A percentile compares a stretch with the other conserved stretches of the same genome.
Conservation (phyloP, 2,329 filamentous ascomycete genomes). For the Proliferodiscus dingleyae region DNA sequence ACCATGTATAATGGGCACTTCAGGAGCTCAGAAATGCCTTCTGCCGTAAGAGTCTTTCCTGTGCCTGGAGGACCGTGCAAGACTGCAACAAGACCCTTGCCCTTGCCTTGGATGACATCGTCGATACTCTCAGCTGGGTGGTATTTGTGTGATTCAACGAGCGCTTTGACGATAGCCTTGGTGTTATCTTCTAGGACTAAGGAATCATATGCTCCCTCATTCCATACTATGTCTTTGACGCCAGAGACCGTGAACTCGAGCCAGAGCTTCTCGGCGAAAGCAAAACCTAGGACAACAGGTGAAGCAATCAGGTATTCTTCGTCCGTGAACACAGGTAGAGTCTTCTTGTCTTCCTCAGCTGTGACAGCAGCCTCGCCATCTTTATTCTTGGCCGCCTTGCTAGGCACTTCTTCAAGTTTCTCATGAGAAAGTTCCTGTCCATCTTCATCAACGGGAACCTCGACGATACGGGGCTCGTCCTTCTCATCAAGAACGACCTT, state of each 20-base stretch:
- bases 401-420: conserved; percentile 50
- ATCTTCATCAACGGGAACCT: conserved; percentile 51
- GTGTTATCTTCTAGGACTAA: conserved; percentile 64
- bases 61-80: conserved; percentile 83
- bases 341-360: conserved; percentile 30
- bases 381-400: conserved; percentile 24
- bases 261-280: conserved; percentile 86
- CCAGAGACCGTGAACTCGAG: conserved; percentile 79
- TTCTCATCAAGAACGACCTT: conserved; percentile 40
- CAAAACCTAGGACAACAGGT: conserved; percentile 79
- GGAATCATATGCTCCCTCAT: conserved; percentile 75
- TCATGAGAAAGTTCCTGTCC: conserved; percentile 50
- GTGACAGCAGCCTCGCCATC: conserved; percentile 13
- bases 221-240: conserved; percentile 78
- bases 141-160: conserved; percentile 81
- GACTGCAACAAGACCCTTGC: conserved; percentile 75
- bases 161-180: conserved; percentile 67
- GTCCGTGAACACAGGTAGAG: conserved; percentile 60
- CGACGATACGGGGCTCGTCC: conserved; percentile 45
- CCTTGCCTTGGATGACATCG: conserved; percentile 78
- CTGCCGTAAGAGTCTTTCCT: conserved; percentile 83
- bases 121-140: conserved; percentile 78
- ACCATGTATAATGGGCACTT: conserved; percentile 80
- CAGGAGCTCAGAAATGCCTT: conserved; percentile 79
- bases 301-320: conserved; percentile 82